phyloP scores from a whole-genome alignment of 192 early-diverging fungal genomes.

The Coemansia sp. region DNA sequence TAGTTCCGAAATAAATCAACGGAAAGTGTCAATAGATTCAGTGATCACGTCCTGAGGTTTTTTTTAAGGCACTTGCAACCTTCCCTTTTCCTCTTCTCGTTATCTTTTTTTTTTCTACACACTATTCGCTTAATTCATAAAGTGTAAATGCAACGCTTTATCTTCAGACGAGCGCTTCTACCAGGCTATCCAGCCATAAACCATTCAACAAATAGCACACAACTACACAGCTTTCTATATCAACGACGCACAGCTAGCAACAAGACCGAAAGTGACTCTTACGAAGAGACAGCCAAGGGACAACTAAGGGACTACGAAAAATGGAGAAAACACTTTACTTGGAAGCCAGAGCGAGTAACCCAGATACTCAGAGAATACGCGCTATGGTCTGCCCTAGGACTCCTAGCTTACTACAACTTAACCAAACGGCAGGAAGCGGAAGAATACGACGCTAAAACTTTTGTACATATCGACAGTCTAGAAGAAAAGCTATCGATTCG shows the following conservation, averaged over 20 bases:
- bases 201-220: neutral
- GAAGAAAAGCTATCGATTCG: constrained; percentile 23
- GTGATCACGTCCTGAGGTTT: neutral
- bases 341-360: constrained; percentile 19
- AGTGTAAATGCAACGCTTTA: neutral
- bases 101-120: neutral
- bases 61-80: neutral
- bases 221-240: neutral
- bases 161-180: neutral
- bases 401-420: constrained; percentile 44
- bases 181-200: neutral
- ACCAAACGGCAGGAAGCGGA: constrained; percentile 29
- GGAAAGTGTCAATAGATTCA: neutral
- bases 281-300: constrained; percentile 36
- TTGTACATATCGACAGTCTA: constrained; percentile 38
- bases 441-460: constrained; percentile 39
- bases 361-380: constrained; percentile 36
- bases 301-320: constrained; percentile 41
- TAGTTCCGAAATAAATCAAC: neutral
- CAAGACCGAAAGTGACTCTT: constrained; percentile 11
- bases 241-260: neutral
- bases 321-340: constrained; percentile 49
- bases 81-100: neutral
- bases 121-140: neutral
- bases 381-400: constrained; percentile 39